These are phyloP conservation scores for Cordyceps cicadae DNA, from an alignment of 2,329 filamentous ascomycete genomes.

Conservation along the genomic window DNA sequence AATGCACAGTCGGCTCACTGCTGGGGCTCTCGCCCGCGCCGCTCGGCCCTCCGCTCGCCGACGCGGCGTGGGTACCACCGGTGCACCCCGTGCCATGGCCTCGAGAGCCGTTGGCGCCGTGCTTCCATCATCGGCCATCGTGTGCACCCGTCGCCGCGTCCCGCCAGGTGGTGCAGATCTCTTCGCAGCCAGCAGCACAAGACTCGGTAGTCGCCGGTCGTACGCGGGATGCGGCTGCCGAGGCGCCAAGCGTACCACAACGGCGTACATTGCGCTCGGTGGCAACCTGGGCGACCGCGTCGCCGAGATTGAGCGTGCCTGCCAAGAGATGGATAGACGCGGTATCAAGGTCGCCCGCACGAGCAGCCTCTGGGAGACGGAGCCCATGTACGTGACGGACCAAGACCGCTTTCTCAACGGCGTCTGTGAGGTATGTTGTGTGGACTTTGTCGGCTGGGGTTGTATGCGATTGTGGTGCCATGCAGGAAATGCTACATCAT, in stretches of 20 bases:
- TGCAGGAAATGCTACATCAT: background rate
- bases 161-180: too few species aligned
- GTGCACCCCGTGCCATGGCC: background rate
- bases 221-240: slow-evolving; percentile 28
- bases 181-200: background rate
- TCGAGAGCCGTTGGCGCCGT: background rate
- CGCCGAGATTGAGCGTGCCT: slow-evolving; percentile 76
- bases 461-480: too few species aligned
- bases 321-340: slow-evolving; percentile 63
- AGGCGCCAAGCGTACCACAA: slow-evolving; percentile 28
- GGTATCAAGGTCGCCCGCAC: slow-evolving; percentile 70
- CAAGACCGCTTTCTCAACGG: slow-evolving; percentile 88
- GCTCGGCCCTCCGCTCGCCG: background rate
- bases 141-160: background rate
- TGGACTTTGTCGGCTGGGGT: background rate
- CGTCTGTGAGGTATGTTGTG: slow-evolving; percentile 67
- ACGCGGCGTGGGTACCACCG: background rate
- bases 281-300: slow-evolving; percentile 88
- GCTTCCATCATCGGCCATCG: background rate
- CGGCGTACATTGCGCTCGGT: slow-evolving; percentile 77
- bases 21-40: background rate
- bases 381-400: slow-evolving; percentile 91
- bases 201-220: slow-evolving; percentile 11
- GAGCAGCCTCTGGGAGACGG: slow-evolving; percentile 87
- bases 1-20: background rate